phyloP scores from a whole-genome alignment of 1,284 basidiomycete genomes.

The Rhodotorula sp. region DNA sequence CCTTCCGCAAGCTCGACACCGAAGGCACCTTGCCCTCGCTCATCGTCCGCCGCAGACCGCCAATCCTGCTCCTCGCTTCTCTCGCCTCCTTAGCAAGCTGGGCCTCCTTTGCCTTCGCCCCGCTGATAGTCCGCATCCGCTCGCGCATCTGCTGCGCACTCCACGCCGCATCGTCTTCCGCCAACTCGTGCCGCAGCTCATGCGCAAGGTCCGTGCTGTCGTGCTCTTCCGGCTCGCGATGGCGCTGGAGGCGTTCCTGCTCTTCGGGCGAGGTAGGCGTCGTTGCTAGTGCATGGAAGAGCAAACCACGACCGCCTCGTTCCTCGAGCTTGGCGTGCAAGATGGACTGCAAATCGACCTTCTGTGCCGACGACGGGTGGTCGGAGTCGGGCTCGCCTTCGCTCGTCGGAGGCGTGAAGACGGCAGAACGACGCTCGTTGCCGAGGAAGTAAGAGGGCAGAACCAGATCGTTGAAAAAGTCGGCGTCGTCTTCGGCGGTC shows the following conservation, averaged over 20 bases:
- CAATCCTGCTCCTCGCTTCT: not conserved
- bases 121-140: conserved; percentile 53
- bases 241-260: conserved; percentile 41
- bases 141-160: conserved; percentile 47
- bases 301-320: conserved; percentile 17
- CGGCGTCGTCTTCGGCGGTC: conserved; percentile 63
- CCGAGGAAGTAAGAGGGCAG: conserved; percentile 57
- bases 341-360: conserved; percentile 57
- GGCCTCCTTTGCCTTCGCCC: conserved; percentile 14
- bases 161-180: conserved; percentile 64
- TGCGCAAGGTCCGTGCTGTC: not conserved
- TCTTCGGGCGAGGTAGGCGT: conserved; percentile 39
- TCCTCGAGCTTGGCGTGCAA: conserved; percentile 34
- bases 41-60: conserved; percentile 4
- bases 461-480: conserved; percentile 71
- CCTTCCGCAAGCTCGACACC: not conserved
- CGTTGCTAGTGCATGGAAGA: conserved; percentile 40
- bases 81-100: conserved; percentile 1
- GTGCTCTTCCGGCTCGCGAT: conserved; percentile 47
- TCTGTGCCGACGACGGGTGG: conserved; percentile 45
- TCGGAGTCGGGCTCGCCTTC: conserved; percentile 56
- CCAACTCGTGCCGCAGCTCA: conserved; percentile 43
- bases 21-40: conserved; percentile 1
- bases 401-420: conserved; percentile 46
- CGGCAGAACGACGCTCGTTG: not conserved